Conservation (phyloP, 2,329 filamentous ascomycete species). For the Pyricularia pennisetigena region DNA sequence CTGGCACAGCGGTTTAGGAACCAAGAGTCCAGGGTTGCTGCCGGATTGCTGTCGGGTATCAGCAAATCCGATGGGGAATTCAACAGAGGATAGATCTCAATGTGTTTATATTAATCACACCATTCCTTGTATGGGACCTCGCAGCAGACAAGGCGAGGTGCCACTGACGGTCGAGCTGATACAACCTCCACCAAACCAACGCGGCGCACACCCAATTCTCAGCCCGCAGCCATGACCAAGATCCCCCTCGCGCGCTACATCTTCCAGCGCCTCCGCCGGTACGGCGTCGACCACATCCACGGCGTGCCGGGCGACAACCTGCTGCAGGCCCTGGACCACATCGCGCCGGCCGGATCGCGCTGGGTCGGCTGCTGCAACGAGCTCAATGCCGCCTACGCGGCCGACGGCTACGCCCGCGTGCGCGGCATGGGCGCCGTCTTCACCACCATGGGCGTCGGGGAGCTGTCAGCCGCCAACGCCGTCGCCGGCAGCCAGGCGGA, state of each 20-base stretch:
- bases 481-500: constrained; percentile 67
- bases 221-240: not conserved
- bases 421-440: constrained; percentile 61
- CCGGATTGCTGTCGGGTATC: too few relatives aligned
- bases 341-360: constrained; percentile 45
- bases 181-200: not conserved
- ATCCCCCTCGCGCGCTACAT: constrained; percentile 39
- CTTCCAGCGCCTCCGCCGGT: constrained; percentile 52
- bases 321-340: constrained; percentile 56
- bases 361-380: constrained; percentile 66
- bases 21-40: too few relatives aligned
- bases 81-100: too few relatives aligned
- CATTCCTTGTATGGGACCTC: too few relatives aligned
- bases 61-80: too few relatives aligned
- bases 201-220: too few relatives aligned
- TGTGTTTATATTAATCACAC: too few relatives aligned
- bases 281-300: constrained; percentile 56
- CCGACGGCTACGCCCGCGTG: constrained; percentile 70
- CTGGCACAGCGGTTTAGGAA: too few relatives aligned
- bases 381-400: constrained; percentile 66
- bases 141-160: not conserved
- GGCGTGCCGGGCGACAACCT: constrained; percentile 69
- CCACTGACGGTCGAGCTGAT: not conserved
- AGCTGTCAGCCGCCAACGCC: constrained; percentile 65
- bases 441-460: constrained; percentile 68